Conservation (phyloP, 1,139 yeast species). For the Kodamaea derodonti region DNA sequence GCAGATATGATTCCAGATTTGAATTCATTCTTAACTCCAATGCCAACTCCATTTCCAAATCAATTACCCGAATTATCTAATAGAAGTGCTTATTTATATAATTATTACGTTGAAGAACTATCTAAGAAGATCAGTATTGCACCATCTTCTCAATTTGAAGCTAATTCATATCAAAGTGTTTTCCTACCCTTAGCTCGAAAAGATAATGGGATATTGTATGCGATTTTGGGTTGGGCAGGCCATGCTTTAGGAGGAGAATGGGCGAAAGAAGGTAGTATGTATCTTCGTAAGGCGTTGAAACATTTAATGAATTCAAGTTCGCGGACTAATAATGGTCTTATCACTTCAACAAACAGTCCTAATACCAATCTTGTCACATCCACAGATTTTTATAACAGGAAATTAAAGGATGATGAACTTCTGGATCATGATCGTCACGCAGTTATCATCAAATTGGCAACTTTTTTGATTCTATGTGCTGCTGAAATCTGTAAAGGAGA, state of each 20-base stretch:
- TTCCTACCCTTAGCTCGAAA: slow-evolving; percentile 74
- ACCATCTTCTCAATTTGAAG: slow-evolving; percentile 47
- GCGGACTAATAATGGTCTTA: neutral
- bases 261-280: slow-evolving; percentile 35
- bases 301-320: slow-evolving; percentile 26
- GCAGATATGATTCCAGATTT: slow-evolving; percentile 8
- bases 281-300: slow-evolving; percentile 43
- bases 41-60: slow-evolving; percentile 12
- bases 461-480: slow-evolving; percentile 61
- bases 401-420: neutral
- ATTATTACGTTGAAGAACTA: slow-evolving; percentile 61
- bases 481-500: slow-evolving; percentile 78
- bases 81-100: slow-evolving; percentile 40
- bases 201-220: slow-evolving; percentile 64
- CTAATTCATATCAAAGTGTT: slow-evolving; percentile 68
- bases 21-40: slow-evolving; percentile 19
- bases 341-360: slow-evolving; percentile 11
- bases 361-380: slow-evolving; percentile 10
- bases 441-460: slow-evolving; percentile 52
- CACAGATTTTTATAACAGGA: neutral
- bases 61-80: slow-evolving; percentile 11
- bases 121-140: slow-evolving; percentile 61
- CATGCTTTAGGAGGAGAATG: slow-evolving; percentile 53
- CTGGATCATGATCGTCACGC: slow-evolving; percentile 14
- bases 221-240: slow-evolving; percentile 77